Base-by-base conservation (phyloP, 2,329 filamentous ascomycete species). In the Rhytidhysteron rufulum region DNA sequence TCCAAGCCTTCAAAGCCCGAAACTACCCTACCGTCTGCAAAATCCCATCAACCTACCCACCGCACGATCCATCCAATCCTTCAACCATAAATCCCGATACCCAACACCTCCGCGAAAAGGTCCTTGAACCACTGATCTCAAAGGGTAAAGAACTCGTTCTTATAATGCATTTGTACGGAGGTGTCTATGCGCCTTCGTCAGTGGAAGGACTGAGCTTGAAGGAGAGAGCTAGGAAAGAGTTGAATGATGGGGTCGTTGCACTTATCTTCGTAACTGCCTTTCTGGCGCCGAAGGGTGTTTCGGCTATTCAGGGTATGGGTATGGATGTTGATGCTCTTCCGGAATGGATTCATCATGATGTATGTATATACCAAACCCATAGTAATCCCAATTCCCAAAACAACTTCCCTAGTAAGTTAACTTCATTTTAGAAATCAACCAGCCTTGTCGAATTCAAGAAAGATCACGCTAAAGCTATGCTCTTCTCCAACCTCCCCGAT, bases 51-150 rank as follows among this genome's bases (percentile, higher is more conserved):
- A 7, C 22, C 31, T 11, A 27, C 10, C 36, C 42, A 40, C 16
- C 43, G 24, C 31, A 36, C n/a, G 4, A 45, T 17, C n/a, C 43
- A 20, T 9, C 34, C 17, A 18, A 30, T 27, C 15, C 35, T 40
- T 19, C 42, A 33, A 9, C 43, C 35, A 18, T 30, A 31, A 25
- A 24, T 21, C 6, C 73, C 65, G 45, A 48, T 39, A 34, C 43
- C 11, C 20, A 45, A 22, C n/a, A 43, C 13, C 22, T 32, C 1
- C 43, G 43, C 18, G n/a, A 37, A 3, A 39, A 21, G 3, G 8
- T 33, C 13, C 15, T 48, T 1, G 15, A 43, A 4, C n/a, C 27
- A 17, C 41, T 18, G 18, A 40, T 13, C 7, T 17, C 21, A 17
- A 21, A 37, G 18, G 34, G 34, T 6, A 37, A 37, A 27, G 34